Percentiles rank a stretch among this genome's conserved stretches.
These are phyloP conservation scores for Scheffersomyces insectosa DNA, from an alignment of 1,139 yeast species.

Conservation along the genomic window DNA sequence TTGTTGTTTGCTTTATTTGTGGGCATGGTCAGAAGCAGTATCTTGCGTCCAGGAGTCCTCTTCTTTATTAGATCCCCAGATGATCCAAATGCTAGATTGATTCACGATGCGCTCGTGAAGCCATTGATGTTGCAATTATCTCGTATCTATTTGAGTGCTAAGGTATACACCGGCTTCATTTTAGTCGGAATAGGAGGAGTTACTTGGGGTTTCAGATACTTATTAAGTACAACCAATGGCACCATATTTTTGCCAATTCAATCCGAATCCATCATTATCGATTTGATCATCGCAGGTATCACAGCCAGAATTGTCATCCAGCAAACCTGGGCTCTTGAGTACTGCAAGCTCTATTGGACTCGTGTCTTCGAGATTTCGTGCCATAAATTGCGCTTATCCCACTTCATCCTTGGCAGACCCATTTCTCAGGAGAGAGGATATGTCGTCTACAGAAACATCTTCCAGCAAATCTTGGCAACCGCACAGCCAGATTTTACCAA, in stretches of 20 bases:
- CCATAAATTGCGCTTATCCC: constrained; percentile 65
- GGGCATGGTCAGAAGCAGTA: constrained; percentile 71
- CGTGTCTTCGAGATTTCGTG: constrained; percentile 59
- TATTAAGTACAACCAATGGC: constrained; percentile 8
- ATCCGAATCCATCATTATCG: not conserved
- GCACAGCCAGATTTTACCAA: constrained; percentile 57
- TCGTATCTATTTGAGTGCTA: constrained; percentile 71
- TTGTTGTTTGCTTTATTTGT: constrained; percentile 82
- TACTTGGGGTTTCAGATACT: constrained; percentile 51
- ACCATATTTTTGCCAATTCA: constrained; percentile 12
- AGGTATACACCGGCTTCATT: constrained; percentile 75
- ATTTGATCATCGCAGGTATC: not conserved
- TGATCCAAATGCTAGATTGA: constrained; percentile 86
- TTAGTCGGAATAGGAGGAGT: constrained; percentile 73
- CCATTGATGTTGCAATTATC: constrained; percentile 73
- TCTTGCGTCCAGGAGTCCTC: constrained; percentile 84
- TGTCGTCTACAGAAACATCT: constrained; percentile 55
- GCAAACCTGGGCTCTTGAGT: constrained; percentile 14
- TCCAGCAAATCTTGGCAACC: constrained; percentile 37
- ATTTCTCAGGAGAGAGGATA: constrained; percentile 76
- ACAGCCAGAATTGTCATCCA: not conserved
- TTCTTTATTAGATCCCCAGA: constrained; percentile 93
- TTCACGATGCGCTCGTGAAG: constrained; percentile 82
- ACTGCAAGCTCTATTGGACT: constrained; percentile 59
- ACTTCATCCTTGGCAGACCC: constrained; percentile 72